Conservation (phyloP, 2,329 filamentous ascomycete species). For the Mycosphaerella sp. region DNA sequence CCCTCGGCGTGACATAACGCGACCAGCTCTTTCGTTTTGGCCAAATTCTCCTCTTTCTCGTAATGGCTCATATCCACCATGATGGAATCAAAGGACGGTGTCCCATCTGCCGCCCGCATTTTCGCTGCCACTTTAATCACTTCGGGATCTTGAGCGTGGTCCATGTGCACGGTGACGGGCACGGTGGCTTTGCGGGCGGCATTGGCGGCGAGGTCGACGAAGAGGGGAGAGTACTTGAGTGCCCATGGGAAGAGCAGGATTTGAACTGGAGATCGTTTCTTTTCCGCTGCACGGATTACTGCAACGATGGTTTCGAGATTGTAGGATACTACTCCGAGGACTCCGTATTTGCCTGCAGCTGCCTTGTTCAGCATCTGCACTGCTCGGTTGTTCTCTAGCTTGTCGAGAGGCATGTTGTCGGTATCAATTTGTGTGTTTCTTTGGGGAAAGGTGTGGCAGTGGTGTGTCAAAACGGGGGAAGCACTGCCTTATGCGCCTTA, state of each 20-base stretch:
- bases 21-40: slow-evolving; percentile 56
- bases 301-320: slow-evolving; percentile 64
- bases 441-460: too few relatives aligned
- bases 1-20: slow-evolving; percentile 57
- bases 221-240: slow-evolving; percentile 55
- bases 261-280: slow-evolving; percentile 60
- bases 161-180: slow-evolving; percentile 43
- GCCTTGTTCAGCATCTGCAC: slow-evolving; percentile 31
- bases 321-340: slow-evolving; percentile 32
- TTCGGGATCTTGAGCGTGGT: slow-evolving; percentile 42
- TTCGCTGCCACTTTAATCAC: slow-evolving; percentile 28
- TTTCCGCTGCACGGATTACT: slow-evolving; percentile 62
- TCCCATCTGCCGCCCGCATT: slow-evolving; percentile 33
- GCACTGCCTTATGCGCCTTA: too few relatives aligned
- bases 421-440: background rate
- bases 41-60: slow-evolving; percentile 63
- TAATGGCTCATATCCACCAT: slow-evolving; percentile 75
- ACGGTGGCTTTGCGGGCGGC: slow-evolving; percentile 39
- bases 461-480: too few relatives aligned
- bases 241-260: slow-evolving; percentile 71
- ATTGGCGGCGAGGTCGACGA: slow-evolving; percentile 43
- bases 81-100: slow-evolving; percentile 58
- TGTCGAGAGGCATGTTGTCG: slow-evolving; percentile 20
- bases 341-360: slow-evolving; percentile 31
- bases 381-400: slow-evolving; percentile 28